These are phyloP conservation scores for Noccaea caerulescens DNA, from an alignment of 345 rosid species.

Conservation along the genomic window DNA sequence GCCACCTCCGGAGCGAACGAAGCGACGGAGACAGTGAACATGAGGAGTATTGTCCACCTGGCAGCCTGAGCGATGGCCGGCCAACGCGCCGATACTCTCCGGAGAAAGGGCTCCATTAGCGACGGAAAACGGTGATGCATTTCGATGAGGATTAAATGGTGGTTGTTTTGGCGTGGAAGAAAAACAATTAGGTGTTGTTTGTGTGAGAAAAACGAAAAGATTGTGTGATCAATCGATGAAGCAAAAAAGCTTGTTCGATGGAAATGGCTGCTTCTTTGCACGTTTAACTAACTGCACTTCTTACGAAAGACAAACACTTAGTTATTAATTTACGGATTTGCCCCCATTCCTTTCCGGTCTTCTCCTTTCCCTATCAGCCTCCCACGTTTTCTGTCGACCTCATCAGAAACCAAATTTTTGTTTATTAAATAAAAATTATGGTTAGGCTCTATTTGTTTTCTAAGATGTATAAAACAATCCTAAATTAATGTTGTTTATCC, in stretches of 20 bases:
- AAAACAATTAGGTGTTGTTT: background rate
- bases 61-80: constrained; percentile 32
- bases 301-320: background rate
- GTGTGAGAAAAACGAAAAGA: constrained; percentile 24
- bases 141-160: background rate
- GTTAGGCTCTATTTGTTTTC: no score
- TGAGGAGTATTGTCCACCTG: constrained; percentile 41
- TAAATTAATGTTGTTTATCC: background rate
- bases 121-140: constrained; percentile 34
- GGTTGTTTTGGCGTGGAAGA: background rate
- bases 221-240: background rate
- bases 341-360: constrained; percentile 19
- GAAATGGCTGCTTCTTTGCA: constrained; percentile 33
- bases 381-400: constrained; percentile 31
- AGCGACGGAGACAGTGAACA: constrained; percentile 41
- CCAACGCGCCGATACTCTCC: constrained; percentile 35
- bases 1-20: constrained; percentile 43
- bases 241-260: constrained; percentile 7
- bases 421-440: background rate
- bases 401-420: background rate
- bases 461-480: no score
- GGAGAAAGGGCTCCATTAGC: constrained; percentile 37
- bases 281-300: constrained; percentile 36
- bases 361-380: constrained; percentile 28
- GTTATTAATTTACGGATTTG: background rate